Percentiles rank a stretch among this genome's conserved stretches.
Conservation (phyloP, 306 rosid genomes). For the Gleditsia sinensis region DNA sequence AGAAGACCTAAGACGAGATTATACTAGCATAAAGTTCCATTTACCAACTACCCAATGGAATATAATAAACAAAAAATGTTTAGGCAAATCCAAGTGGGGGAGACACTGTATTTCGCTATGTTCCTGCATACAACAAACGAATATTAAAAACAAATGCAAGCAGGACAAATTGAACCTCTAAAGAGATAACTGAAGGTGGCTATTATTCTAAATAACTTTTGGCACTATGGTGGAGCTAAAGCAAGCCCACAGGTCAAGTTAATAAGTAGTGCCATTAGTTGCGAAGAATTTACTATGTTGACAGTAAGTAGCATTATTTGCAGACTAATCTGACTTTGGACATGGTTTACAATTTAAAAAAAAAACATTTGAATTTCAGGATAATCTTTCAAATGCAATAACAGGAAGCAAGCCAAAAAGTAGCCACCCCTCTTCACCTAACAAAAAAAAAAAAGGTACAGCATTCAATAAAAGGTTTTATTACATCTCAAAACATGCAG, state of each 20-base stretch:
- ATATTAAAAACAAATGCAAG: neutral
- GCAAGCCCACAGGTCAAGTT: conserved; percentile 6
- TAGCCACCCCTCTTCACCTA: neutral
- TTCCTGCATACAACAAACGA: neutral
- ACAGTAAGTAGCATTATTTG: neutral
- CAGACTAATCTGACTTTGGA: conserved; percentile 23
- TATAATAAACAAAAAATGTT: conserved; percentile 5
- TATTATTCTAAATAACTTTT: neutral
- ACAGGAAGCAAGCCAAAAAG: neutral
- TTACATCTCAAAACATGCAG: neutral
- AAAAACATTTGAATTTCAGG: neutral
- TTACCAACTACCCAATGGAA: neutral
- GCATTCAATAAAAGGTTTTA: neutral
- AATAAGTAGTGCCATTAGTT: conserved; percentile 8
- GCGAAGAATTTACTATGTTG: conserved; percentile 18
- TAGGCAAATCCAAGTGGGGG: conserved; percentile 18
- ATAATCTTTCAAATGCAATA: conserved; percentile 20
- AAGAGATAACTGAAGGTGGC: neutral
- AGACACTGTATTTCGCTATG: conserved; percentile 12
- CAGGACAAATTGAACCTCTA: neutral
- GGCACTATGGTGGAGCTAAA: neutral
- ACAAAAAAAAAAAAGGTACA: neutral
- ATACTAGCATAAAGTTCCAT: neutral
- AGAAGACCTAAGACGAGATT: neutral
- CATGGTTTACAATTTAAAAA: conserved; percentile 6